phyloP scores from a whole-genome alignment of 306 rosid species.

The Castanea crenata region DNA sequence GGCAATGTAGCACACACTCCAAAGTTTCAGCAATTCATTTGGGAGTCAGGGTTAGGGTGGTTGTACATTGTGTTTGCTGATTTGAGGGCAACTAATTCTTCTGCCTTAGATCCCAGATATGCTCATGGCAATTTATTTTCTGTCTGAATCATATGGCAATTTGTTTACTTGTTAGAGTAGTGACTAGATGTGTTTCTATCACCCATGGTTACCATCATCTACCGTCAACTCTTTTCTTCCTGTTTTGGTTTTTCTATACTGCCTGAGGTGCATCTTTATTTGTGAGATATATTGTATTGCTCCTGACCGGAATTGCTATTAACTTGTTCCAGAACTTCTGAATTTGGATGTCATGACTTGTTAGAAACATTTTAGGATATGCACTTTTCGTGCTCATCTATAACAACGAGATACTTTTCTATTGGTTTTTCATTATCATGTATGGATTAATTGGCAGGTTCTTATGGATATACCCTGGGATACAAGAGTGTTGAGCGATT shows the following conservation, averaged over 20 bases:
- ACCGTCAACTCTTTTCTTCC: not conserved
- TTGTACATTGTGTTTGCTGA: too few species aligned
- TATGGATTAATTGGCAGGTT: slow-evolving; percentile 42
- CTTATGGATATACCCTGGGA: slow-evolving; percentile 91
- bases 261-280: not conserved
- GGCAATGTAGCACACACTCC: too few species aligned
- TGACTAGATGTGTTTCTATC: not conserved
- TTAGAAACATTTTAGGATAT: not conserved
- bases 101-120: not conserved
- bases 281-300: not conserved
- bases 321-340: not conserved
- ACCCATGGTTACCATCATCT: not conserved
- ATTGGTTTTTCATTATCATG: not conserved
- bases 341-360: too few species aligned
- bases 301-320: not conserved
- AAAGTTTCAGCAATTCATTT: too few species aligned
- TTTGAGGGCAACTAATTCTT: too few species aligned
- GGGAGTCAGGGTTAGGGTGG: too few species aligned
- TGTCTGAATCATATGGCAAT: too few species aligned
- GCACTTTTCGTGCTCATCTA: not conserved
- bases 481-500: slow-evolving; percentile 85
- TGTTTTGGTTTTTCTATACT: not conserved
- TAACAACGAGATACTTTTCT: not conserved
- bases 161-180: not conserved
- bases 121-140: too few species aligned